Conservation (phyloP, 2,329 filamentous ascomycete genomes). For the Zasmidium cellare region DNA sequence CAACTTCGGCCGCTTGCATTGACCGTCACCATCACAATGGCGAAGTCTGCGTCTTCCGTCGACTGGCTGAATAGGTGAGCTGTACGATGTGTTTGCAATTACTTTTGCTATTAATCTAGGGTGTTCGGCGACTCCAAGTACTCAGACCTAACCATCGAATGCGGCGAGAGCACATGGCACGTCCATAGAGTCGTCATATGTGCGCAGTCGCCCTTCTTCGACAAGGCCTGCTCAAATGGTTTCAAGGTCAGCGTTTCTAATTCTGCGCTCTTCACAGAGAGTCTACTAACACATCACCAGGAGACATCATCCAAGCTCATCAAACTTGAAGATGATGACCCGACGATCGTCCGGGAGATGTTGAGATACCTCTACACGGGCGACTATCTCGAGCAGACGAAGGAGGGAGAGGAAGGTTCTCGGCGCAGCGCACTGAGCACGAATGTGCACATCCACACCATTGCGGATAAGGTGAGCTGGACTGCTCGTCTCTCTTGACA, state of each 20-base stretch:
- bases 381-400: background rate
- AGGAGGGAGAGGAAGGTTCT: background rate
- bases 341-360: slow-evolving; percentile 6
- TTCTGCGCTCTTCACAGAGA: background rate
- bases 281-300: background rate
- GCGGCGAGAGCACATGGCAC: slow-evolving; percentile 16
- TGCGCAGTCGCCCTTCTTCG: slow-evolving; percentile 25
- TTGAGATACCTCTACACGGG: slow-evolving; percentile 9
- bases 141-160: slow-evolving; percentile 25
- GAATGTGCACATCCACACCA: slow-evolving; percentile 4
- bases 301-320: background rate
- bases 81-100: too few relatives aligned
- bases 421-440: background rate
- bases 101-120: too few relatives aligned
- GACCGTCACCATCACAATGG: too few relatives aligned
- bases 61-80: too few relatives aligned
- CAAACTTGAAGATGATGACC: slow-evolving; percentile 6
- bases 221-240: slow-evolving; percentile 15
- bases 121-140: slow-evolving; percentile 12
- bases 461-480: slow-evolving; percentile 4
- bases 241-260: slow-evolving; percentile 15
- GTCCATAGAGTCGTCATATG: slow-evolving; percentile 29
- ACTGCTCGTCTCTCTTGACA: too few relatives aligned
- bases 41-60: too few relatives aligned
- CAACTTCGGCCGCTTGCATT: too few relatives aligned